phyloP scores from a whole-genome alignment of 2,329 filamentous ascomycete species.

The Ilyonectria sp. region DNA sequence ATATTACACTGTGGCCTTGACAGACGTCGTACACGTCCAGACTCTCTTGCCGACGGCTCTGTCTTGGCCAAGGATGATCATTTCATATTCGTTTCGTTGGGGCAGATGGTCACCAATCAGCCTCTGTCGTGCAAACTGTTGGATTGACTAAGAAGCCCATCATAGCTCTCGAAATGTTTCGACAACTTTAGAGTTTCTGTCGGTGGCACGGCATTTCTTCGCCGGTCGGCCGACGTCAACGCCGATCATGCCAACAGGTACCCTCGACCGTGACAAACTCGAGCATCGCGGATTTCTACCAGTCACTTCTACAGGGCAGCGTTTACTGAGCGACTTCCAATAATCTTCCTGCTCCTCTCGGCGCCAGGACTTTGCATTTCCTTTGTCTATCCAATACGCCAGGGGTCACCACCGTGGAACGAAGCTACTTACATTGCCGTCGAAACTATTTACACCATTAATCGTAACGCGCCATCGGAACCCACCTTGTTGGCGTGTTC shows the following conservation, averaged over 20 bases:
- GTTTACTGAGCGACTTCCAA: not conserved
- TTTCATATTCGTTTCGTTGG: not conserved
- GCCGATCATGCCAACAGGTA: constrained; percentile 10
- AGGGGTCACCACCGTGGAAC: not conserved
- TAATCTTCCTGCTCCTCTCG: not conserved
- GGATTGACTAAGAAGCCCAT: not conserved
- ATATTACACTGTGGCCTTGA: not conserved
- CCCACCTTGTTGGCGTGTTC: not conserved
- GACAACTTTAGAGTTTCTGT: not conserved
- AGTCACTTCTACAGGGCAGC: not conserved
- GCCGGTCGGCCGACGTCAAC: constrained; percentile 21
- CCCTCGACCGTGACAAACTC: constrained; percentile 3
- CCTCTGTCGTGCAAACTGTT: not conserved
- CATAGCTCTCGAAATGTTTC: not conserved
- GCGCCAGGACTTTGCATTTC: constrained; percentile 13
- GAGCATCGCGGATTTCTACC: not conserved
- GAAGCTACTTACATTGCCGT: constrained; percentile 12
- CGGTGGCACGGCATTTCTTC: not conserved
- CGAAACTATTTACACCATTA: constrained; percentile 22
- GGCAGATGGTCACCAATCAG: not conserved
- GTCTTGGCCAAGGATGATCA: not conserved
- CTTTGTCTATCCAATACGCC: constrained; percentile 7
- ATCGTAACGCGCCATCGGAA: constrained; percentile 20
- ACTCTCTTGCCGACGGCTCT: not conserved
- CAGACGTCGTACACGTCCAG: not conserved